Base-by-base conservation (phyloP, 2,329 filamentous ascomycete species). In the Calonectria pseudoreteaudii region DNA sequence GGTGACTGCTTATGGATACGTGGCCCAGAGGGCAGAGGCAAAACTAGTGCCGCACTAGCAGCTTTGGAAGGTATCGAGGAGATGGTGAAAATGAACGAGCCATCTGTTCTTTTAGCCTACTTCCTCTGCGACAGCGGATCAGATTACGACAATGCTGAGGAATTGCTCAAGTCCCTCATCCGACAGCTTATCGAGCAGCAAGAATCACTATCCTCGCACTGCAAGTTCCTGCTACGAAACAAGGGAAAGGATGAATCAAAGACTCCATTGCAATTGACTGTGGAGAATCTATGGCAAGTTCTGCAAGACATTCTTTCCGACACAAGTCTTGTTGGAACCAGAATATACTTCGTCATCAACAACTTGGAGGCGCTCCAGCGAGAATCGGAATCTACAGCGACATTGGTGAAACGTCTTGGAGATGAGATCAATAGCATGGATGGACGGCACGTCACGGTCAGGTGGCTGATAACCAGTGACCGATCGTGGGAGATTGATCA, bases 261-360 rank as follows among this genome's bases (percentile, higher is more conserved):
- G 13, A 26, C 53, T 0, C 74, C 76, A 53, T 41, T 66, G 5
- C 53, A 76, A 4, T 26, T 76, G 3, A 78, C 77, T 0, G 68
- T 78, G 0, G 77, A 78, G 20, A 78, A 78, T 11, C 56, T 78
- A 82, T 87, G 86, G 86, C 85, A 86, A 38, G 81, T 82, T 11
- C 81, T 87, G 3, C 85, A 86, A 68, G 85, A 86, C 8, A 86
- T 86, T 75, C 80, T 87, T 2, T 77, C 80, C 0, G 86, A 87
- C 31, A 82, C 66, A 4, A 56, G 56, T 1, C 68, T 79, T 18
- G 34, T 53, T 26, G 72, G 70, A 0, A 28, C 65, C 1, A 65
- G 84, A 4, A 81, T 87, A 1, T 84, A 86, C 62, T 84, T 87
- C 58, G 80, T 87, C 13, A 53, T 87, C 44, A 86, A 86, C 49